phyloP scores from a whole-genome alignment of 2,329 filamentous ascomycete species.

The Ophiostoma montium region DNA sequence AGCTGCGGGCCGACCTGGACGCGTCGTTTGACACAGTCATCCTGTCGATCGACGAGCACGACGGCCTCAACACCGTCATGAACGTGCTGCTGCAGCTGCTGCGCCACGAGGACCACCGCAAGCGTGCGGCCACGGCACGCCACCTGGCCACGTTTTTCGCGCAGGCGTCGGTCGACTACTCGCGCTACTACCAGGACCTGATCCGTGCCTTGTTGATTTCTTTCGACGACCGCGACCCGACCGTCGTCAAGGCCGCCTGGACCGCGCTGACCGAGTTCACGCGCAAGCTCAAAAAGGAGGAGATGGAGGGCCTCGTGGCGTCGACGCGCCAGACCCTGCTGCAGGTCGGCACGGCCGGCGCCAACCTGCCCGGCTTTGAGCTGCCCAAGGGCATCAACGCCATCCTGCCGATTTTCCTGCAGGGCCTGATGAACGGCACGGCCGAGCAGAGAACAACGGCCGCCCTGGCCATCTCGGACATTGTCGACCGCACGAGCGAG shows the following conservation, averaged over 20 bases:
- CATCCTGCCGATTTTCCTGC: conserved; percentile 89
- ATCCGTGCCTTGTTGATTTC: conserved; percentile 81
- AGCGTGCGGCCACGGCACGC: conserved; percentile 60
- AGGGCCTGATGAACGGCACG: conserved; percentile 93
- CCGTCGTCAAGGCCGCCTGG: conserved; percentile 85
- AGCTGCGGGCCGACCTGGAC: conserved; percentile 58
- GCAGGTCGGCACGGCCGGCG: conserved; percentile 76
- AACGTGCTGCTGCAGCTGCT: conserved; percentile 75
- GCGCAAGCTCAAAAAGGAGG: conserved; percentile 86
- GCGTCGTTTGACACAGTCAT: conserved; percentile 79
- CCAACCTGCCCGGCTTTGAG: conserved; percentile 74
- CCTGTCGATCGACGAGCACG: conserved; percentile 85
- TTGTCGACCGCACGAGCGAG: conserved; percentile 82
- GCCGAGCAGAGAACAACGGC: conserved; percentile 83
- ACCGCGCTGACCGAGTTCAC: conserved; percentile 75
- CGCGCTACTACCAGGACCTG: conserved; percentile 89
- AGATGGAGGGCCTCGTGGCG: conserved; percentile 85
- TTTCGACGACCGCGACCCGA: conserved; percentile 73
- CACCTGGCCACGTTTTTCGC: conserved; percentile 82
- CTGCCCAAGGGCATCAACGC: conserved; percentile 96
- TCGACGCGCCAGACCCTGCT: conserved; percentile 77
- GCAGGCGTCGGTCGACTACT: conserved; percentile 71
- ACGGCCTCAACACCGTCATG: conserved; percentile 92
- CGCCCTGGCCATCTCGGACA: conserved; percentile 86
- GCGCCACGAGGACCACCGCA: conserved; percentile 85